phyloP scores from a whole-genome alignment of 1,284 basidiomycete genomes.

The Rhodotorula sp. region DNA sequence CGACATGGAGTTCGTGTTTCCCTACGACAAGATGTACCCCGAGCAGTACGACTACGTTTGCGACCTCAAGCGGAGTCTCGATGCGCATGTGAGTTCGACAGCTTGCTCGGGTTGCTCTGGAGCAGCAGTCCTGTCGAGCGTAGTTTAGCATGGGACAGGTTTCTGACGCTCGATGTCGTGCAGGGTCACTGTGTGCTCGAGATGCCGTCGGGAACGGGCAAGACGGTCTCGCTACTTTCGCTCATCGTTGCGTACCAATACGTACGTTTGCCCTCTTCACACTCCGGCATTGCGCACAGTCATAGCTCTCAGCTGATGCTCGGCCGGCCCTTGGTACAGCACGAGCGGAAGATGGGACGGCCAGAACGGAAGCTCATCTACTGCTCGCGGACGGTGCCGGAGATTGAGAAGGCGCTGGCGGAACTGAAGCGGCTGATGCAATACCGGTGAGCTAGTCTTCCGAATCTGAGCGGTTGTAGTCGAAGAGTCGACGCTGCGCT shows the following conservation, averaged over 20 bases:
- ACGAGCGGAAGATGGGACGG: conserved; percentile 33
- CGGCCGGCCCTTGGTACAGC: too few species aligned
- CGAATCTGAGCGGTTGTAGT: too few species aligned
- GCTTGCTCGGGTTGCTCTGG: neutral
- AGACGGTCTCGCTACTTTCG: conserved; percentile 94
- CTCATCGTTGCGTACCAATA: conserved; percentile 98
- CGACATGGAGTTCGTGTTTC: conserved; percentile 76
- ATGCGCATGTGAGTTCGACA: conserved; percentile 63
- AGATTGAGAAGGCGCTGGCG: conserved; percentile 97
- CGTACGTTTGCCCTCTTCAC: conserved; percentile 54
- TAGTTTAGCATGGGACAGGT: too few species aligned
- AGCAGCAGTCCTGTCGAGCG: neutral
- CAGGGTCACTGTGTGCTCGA: conserved; percentile 98
- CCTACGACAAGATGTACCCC: conserved; percentile 52
- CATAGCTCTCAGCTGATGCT: too few species aligned
- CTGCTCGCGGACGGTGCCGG: conserved; percentile 99
- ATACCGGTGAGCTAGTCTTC: conserved; percentile 60
- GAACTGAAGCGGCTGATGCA: conserved; percentile 94
- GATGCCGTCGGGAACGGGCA: conserved; percentile 99
- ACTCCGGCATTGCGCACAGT: too few species aligned
- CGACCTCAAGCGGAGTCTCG: conserved; percentile 92
- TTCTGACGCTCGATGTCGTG: too few species aligned
- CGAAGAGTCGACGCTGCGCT: too few species aligned
- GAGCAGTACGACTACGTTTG: conserved; percentile 99
- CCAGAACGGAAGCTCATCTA: conserved; percentile 86